Conservation (phyloP, 1,284 basidiomycete species). For the Leucoagaricus sp. region DNA sequence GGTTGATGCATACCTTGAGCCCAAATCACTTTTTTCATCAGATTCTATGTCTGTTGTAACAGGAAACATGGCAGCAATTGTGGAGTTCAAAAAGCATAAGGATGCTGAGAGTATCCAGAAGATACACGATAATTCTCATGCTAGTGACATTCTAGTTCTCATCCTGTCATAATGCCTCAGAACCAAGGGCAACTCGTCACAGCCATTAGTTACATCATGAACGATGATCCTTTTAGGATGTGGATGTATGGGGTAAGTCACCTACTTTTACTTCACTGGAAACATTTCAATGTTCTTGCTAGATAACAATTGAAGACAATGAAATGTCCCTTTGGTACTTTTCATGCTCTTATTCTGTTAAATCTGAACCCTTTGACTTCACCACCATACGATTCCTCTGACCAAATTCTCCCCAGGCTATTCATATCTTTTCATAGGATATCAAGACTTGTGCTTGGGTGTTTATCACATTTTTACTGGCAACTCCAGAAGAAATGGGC, state of each 20-base stretch:
- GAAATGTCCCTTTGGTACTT: slow-evolving; percentile 18
- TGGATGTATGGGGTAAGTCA: slow-evolving; percentile 16
- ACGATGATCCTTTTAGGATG: slow-evolving; percentile 13
- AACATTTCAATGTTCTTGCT: no score
- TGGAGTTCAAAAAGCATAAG: no score
- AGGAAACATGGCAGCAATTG: no score
- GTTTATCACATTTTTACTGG: slow-evolving; percentile 10
- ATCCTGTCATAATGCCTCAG: no score
- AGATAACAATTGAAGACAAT: slow-evolving; percentile 18
- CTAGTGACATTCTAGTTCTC: no score
- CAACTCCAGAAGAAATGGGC: slow-evolving; percentile 12
- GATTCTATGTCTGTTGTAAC: no score
- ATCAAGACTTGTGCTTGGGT: neutral
- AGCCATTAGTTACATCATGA: slow-evolving; percentile 13
- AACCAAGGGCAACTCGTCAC: slow-evolving; percentile 7
- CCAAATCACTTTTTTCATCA: no score
- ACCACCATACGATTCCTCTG: neutral
- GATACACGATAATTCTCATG: neutral
- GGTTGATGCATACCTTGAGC: no score
- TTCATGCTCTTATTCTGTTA: slow-evolving; percentile 19
- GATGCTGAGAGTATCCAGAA: no score
- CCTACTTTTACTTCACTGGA: no score
- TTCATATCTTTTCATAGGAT: neutral
- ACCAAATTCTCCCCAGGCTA: neutral
- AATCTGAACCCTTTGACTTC: slow-evolving; percentile 13